Conservation (phyloP, 805 yeast species). For the Barnettozyma californica region DNA sequence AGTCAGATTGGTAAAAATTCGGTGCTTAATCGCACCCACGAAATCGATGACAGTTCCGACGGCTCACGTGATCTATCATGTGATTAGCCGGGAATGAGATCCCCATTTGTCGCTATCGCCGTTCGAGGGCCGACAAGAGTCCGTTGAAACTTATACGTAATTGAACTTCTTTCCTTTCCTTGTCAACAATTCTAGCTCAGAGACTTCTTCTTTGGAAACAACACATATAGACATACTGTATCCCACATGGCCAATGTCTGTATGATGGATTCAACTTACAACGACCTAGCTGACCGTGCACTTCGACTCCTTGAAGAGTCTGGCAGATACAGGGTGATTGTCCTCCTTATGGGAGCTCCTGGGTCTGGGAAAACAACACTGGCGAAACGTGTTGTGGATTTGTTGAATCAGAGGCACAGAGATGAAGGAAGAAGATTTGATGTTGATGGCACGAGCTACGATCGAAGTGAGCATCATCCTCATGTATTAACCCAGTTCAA, state of each 20-base stretch:
- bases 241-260: conserved; percentile 8
- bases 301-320: conserved; percentile 25
- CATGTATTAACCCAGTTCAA: neutral
- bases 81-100: neutral
- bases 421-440: conserved; percentile 8
- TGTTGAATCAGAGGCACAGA: conserved; percentile 31
- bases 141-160: too few relatives aligned
- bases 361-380: conserved; percentile 83
- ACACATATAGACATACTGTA: neutral
- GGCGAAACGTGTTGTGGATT: conserved; percentile 40
- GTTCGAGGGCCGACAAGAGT: neutral
- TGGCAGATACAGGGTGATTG: conserved; percentile 40
- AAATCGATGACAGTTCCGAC: neutral
- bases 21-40: neutral
- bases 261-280: conserved; percentile 28
- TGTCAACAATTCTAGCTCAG: neutral
- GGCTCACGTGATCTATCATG: neutral
- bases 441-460: neutral
- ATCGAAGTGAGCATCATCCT: neutral
- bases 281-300: conserved; percentile 28
- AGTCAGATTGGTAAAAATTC: neutral
- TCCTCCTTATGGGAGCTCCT: conserved; percentile 71
- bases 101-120: neutral
- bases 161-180: neutral
- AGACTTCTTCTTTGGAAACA: neutral